These are phyloP conservation scores for Aspergillus luchuensis DNA, from an alignment of 2,329 filamentous ascomycete genomes.

Conservation along the genomic window DNA sequence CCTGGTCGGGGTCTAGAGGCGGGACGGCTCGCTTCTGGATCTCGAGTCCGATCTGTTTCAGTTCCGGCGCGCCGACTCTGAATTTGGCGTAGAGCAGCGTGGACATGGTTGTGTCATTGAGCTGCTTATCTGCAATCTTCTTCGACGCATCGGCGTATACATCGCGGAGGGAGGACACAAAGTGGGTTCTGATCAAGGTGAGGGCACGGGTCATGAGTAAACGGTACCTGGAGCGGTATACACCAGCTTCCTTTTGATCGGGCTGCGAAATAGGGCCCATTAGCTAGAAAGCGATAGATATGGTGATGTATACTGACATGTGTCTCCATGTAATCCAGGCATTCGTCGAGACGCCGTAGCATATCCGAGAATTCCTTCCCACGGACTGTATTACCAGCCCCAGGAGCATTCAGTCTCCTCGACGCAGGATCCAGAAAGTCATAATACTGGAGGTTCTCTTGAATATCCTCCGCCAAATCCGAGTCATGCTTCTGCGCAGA, in stretches of 20 bases:
- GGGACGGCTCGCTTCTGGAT: constrained; percentile 67
- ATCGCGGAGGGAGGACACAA: constrained; percentile 64
- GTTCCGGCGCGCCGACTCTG: constrained; percentile 64
- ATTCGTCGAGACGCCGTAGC: constrained; percentile 82
- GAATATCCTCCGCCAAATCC: constrained; percentile 77
- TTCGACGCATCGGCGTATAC: constrained; percentile 64
- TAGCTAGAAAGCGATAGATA: not conserved
- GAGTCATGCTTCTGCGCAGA: constrained; percentile 78
- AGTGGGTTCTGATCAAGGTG: constrained; percentile 67
- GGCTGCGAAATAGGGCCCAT: constrained; percentile 52
- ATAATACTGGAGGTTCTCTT: constrained; percentile 91
- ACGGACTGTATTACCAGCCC: constrained; percentile 81
- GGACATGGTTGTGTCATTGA: constrained; percentile 72
- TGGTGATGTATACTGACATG: constrained; percentile 62
- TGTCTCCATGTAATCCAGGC: constrained; percentile 86
- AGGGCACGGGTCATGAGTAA: constrained; percentile 72
- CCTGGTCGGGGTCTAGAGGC: constrained; percentile 60
- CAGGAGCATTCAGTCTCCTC: constrained; percentile 85
- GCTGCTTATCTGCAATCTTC: constrained; percentile 65
- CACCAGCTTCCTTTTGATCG: constrained; percentile 81
- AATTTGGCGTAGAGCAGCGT: constrained; percentile 72
- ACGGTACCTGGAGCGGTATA: constrained; percentile 85
- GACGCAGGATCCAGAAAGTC: constrained; percentile 90
- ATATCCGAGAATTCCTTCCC: constrained; percentile 85
- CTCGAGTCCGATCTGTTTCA: constrained; percentile 67